Evolutionary conservation across 2,329 filamentous ascomycete genomes (phyloP).

Genomic region (Epicoccum sorghinum): DNA sequence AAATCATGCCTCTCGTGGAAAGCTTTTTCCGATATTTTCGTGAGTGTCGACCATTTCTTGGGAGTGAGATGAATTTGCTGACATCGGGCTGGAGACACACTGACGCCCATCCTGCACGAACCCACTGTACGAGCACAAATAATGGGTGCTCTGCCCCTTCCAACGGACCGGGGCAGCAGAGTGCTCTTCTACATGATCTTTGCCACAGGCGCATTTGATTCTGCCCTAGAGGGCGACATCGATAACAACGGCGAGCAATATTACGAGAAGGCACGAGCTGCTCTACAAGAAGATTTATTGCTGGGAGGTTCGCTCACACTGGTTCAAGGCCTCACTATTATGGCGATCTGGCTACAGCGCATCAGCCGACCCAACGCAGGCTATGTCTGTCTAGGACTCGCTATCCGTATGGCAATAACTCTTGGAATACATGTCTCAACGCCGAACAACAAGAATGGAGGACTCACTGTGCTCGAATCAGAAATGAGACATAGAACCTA

Average conservation of each 20-base stretch:
- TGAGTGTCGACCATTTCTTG: not conserved
- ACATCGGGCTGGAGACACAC: not conserved
- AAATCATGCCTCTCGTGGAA: not conserved
- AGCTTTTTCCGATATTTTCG: not conserved
- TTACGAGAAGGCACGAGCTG: not conserved
- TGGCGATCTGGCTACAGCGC: not conserved
- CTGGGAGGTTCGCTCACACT: not conserved
- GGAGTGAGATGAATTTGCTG: not conserved
- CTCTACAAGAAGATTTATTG: not conserved
- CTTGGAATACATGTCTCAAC: not conserved
- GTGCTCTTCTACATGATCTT: not conserved
- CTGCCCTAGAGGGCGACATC: not conserved
- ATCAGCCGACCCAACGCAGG: not conserved
- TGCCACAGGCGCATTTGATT: not conserved
- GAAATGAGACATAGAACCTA: not conserved
- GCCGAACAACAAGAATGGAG: not conserved
- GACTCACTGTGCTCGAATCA: not conserved
- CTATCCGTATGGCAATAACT: not conserved
- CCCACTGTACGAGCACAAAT: not conserved
- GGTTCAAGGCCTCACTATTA: not conserved
- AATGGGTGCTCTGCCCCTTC: not conserved
- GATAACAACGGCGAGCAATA: not conserved
- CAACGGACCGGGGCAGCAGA: not conserved
- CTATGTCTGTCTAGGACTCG: not conserved
- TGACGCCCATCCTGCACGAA: not conserved